Evolutionary conservation across 208 protist species (phyloP), one percentile per base, ranked within the genome.

Genomic region (Porcisia hertigi): DNA sequence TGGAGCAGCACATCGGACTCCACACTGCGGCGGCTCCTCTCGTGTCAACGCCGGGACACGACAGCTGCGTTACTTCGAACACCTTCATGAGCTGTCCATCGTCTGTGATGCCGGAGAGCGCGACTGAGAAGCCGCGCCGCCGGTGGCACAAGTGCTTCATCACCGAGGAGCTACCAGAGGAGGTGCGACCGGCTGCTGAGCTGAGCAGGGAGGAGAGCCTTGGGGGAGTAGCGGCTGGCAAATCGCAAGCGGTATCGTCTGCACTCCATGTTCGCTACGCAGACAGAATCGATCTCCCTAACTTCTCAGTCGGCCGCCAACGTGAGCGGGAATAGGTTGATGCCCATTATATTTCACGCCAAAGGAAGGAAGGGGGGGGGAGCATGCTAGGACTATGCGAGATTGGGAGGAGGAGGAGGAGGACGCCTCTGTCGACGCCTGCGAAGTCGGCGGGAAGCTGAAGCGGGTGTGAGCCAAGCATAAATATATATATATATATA

Each of bases 111-210:
- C 39, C 0, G 34, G 70, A 63, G 43, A 53, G 59, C 70, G 8
- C 36, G 30, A 23, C 64, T n/a, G 71, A 66, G 71, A 12, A 41
- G 73, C 60, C 66, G 73, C 59, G 54, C 43, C 72, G 78, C 34
- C 72, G 62, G 11, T 53, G 52, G 9, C 78, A 82, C 73, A 77
- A 64, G 62, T 82, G 78, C 73, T 82, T 78, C 45, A 18, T 60
- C 6, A 82, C 78, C 16, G 52, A 78, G 58, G 73, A 72, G 45
- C 78, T 82, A n/a, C 73, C 73, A n/a, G 57, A 62, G 60, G 69
- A 77, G 57, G 69, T 82, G 53, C 78, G 73, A 0, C 78, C 77
- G 18, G 41, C 57, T 6, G 57, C 58, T 41, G 53, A 39, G 7
- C 57, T 69, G 63, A 25, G 23, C 23, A 49, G 60, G 25, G 76